Evolutionary conservation across 164 flowering plant species (phyloP).

Genomic region (Warburgia ugandensis): DNA sequence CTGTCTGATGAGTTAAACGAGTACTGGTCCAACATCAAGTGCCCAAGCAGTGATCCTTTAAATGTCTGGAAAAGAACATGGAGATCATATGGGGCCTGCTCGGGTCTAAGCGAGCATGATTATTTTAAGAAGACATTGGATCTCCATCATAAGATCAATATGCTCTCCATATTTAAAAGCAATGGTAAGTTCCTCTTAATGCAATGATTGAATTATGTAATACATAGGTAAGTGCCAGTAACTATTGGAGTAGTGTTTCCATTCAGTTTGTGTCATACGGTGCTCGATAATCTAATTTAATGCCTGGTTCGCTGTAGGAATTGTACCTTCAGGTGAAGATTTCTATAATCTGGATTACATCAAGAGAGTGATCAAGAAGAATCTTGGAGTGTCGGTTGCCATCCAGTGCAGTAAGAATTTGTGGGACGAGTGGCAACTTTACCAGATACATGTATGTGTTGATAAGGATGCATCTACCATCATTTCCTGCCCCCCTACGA

Average conservation of each 20-base stretch:
- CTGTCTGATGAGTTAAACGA: constrained; percentile 1
- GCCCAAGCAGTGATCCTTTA: constrained; percentile 5
- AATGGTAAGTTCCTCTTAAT: not conserved
- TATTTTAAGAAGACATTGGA: constrained; percentile 10
- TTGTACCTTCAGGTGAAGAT: constrained; percentile 1
- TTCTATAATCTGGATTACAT: not conserved
- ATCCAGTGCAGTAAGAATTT: constrained; percentile 1
- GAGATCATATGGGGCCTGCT: constrained; percentile 7
- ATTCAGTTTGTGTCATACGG: too few species aligned
- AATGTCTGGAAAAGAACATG: constrained; percentile 4
- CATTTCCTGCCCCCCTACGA: not conserved
- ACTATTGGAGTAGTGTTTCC: not conserved
- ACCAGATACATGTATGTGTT: not conserved
- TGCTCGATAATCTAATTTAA: too few species aligned
- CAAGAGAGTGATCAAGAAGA: not conserved
- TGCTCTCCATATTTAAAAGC: not conserved
- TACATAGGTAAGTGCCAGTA: not conserved
- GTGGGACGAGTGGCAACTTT: not conserved
- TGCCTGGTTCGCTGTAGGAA: too few species aligned
- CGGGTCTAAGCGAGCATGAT: constrained; percentile 7
- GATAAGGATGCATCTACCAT: not conserved
- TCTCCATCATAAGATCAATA: not conserved
- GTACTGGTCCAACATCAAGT: constrained; percentile 13
- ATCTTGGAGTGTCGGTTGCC: not conserved
- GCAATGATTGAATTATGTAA: not conserved